A percentile compares a stretch with the other conserved stretches of the same genome.
Conservation (phyloP, 1,284 basidiomycete genomes). For the Microbotryomycetes sp. region DNA sequence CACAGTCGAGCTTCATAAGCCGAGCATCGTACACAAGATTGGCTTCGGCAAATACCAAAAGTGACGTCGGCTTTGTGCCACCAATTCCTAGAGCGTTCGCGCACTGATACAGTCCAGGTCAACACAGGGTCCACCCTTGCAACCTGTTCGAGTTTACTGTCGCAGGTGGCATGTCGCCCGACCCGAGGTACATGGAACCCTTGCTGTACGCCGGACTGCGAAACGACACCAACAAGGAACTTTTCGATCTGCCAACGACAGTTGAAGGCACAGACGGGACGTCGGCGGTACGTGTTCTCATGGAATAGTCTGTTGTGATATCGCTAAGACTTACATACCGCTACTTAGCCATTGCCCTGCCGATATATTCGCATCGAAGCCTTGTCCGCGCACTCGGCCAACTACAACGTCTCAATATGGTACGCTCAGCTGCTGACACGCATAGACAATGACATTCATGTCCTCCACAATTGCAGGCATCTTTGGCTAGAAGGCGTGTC, state of each 20-base stretch:
- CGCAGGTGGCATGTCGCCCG: conserved; percentile 36
- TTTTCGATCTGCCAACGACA: conserved; percentile 28
- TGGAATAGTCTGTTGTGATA: too few relatives aligned
- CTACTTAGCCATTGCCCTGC: conserved; percentile 26
- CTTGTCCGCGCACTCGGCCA: conserved; percentile 37
- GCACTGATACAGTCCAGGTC: neutral
- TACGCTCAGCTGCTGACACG: neutral
- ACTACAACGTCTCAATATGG: conserved; percentile 40
- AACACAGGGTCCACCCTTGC: conserved; percentile 36
- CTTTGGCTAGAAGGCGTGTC: conserved; percentile 38
- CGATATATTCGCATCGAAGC: conserved; percentile 40
- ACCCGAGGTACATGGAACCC: conserved; percentile 31
- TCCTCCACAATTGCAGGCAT: conserved; percentile 28
- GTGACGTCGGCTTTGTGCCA: conserved; percentile 4
- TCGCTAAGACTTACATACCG: too few relatives aligned
- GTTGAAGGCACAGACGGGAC: conserved; percentile 23
- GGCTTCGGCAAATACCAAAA: conserved; percentile 42
- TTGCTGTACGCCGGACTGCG: conserved; percentile 37
- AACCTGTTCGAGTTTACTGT: conserved; percentile 40
- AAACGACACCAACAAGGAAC: conserved; percentile 38
- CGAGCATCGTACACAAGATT: conserved; percentile 34
- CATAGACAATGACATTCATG: neutral
- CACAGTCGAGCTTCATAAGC: conserved; percentile 37
- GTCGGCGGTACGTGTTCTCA: too few relatives aligned
- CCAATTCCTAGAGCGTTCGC: neutral